Evolutionary conservation across 176 grass and related monocot genomes (phyloP).

Genomic region (Ensete ventricosum): DNA sequence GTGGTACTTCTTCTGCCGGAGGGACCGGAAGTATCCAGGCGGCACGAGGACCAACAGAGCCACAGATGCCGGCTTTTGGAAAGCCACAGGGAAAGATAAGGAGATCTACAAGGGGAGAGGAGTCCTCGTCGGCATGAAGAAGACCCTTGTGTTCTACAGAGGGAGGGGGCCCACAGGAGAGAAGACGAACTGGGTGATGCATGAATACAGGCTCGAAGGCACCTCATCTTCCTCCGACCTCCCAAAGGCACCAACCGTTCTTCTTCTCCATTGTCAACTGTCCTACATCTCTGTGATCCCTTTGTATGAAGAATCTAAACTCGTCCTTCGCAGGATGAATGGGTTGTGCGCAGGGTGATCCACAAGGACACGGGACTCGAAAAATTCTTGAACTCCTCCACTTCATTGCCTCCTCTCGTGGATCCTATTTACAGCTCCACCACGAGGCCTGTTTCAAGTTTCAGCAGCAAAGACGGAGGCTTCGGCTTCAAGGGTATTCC

Average conservation of each 20-base stretch:
- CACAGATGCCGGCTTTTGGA: background rate
- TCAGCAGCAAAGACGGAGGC: too few relatives aligned
- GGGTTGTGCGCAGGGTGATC: background rate
- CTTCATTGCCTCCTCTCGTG: background rate
- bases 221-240: background rate
- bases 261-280: background rate
- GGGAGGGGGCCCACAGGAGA: background rate
- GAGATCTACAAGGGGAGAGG: background rate
- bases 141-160: background rate
- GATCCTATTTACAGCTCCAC: background rate
- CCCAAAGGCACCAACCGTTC: background rate
- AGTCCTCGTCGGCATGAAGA: background rate
- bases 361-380: background rate
- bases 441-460: too few relatives aligned
- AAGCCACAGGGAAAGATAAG: background rate
- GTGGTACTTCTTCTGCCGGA: conserved; percentile 1
- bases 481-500: background rate
- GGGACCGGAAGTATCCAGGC: background rate
- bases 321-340: background rate
- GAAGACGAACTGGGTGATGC: background rate
- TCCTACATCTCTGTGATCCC: background rate
- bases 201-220: background rate
- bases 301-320: too few relatives aligned
- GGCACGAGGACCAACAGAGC: background rate
- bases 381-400: background rate